Percentiles rank a stretch among this genome's conserved stretches.
Conservation (phyloP, 192 early-diverging fungal species). For the Coemansia sp. region DNA sequence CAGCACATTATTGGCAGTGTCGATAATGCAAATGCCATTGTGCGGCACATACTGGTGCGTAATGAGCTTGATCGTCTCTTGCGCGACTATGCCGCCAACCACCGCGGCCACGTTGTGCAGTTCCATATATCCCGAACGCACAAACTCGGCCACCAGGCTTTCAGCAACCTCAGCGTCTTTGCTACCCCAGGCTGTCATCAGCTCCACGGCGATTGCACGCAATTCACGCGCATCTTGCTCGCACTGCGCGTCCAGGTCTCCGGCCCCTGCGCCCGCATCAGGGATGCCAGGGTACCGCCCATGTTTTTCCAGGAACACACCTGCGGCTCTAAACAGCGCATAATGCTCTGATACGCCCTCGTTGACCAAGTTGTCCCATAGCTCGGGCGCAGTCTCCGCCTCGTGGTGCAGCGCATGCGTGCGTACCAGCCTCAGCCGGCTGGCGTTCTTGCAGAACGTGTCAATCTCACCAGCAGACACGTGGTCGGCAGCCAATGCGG, state of each 20-base stretch:
- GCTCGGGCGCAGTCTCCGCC: conserved; percentile 7
- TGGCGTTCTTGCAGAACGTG: conserved; percentile 81
- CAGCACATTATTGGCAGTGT: conserved; percentile 62
- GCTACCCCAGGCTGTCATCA: conserved; percentile 23
- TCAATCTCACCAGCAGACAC: conserved; percentile 69
- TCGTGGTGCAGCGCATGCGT: conserved; percentile 22
- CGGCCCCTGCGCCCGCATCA: neutral
- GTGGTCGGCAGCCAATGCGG: conserved; percentile 56
- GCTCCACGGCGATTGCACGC: conserved; percentile 11
- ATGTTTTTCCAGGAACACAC: conserved; percentile 19
- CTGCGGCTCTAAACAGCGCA: conserved; percentile 33
- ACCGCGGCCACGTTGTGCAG: conserved; percentile 83
- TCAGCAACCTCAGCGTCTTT: conserved; percentile 14
- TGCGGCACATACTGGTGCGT: conserved; percentile 94
- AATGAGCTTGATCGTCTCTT: conserved; percentile 94
- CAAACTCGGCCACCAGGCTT: conserved; percentile 37
- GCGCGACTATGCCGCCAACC: conserved; percentile 85
- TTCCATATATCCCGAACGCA: conserved; percentile 69
- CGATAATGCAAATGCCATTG: conserved; percentile 82
- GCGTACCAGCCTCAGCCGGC: conserved; percentile 66
- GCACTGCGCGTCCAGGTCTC: conserved; percentile 23
- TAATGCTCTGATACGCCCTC: conserved; percentile 26
- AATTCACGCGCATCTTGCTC: conserved; percentile 15
- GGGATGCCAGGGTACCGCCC: conserved; percentile 21
- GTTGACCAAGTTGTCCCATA: neutral